Evolutionary conservation across 2,329 filamentous ascomycete species (phyloP), one percentile per base, ranked within the genome.

Genomic region (Chaetomium strumarium): DNA sequence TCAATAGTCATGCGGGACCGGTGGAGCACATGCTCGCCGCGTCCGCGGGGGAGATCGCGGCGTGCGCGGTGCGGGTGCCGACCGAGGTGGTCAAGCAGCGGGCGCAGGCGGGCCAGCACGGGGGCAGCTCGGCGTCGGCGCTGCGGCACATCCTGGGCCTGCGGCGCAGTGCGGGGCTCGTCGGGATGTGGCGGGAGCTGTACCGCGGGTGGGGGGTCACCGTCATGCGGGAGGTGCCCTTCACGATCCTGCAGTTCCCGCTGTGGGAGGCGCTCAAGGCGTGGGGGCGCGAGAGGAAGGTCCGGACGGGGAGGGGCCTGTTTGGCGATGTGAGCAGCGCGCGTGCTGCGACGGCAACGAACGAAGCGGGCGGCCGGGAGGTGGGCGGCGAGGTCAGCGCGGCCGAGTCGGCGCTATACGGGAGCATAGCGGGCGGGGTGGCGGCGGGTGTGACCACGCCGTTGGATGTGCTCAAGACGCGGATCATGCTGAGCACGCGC

Each of bases 1-100:
- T 12, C n/a, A n/a, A n/a, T n/a, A n/a, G n/a, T n/a, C n/a, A n/a
- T n/a, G n/a, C n/a, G n/a, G n/a, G n/a, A n/a, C n/a, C 54, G 5
- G 10, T 17, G 36, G 74, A 79, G 36, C 91, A 96, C 71, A 96
- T 96, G 83, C 66, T 85, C 1, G 91, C 93, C 1, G 93, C 91
- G 1, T 88, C 83, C 41, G 66, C 91, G 42, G 95, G 93, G 49
- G 93, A 99, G 71, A 77, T 97, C 2, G 90, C 92, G 3, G 95
- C 93, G 0, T 99, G 93, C 70, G 84, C 90, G 1, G 84, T 99
- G 7, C 78, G 93, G 50, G 93, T 99, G 17, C 93, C 93, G 9
- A 97, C 91, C 0, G 93, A 99, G 68, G 93, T 99, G 5, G 81
- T 99, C 63, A 99, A 99, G 79, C 93, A 97, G 76, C 80, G 95